Base-by-base conservation (phyloP, 192 early-diverging fungal species). In the Coemansia sp. region DNA sequence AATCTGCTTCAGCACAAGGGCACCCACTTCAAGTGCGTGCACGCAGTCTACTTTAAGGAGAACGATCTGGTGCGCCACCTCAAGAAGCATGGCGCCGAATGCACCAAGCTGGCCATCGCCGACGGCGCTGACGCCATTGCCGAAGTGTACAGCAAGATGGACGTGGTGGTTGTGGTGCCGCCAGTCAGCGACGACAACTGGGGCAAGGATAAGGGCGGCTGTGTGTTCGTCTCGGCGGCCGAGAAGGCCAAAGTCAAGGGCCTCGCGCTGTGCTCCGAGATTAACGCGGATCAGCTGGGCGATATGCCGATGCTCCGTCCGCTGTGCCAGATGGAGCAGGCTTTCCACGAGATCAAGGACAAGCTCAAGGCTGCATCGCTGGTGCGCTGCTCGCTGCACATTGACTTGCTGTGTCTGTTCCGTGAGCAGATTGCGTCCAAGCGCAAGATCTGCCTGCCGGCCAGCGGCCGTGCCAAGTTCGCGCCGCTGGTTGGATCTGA, bases 341-440 rank as follows among this genome's bases (percentile, higher is more conserved):
- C 59, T 16, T 73, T 60, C 30, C 52, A 53, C 14, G 54, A 56
- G 31, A 32, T 62, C 63, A 80, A 73, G 58, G 56, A 29, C 55
- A 46, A 63, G 58, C 22, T 72, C 53, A 35, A 67, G 56, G 64
- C 46, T 2, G 67, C 71, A 22, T 80, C 70, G 50, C 66, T 80
- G 7, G 47, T 80, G 59, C 69, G 71, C 67, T 73, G 66, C 60
- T 67, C 71, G 42, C 18, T 80, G 58, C 71, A 73, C 55, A 69
- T 73, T 1, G 67, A 73, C 47, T 24, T 73, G 25, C 56, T 80
- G 51, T 80, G 69, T 66, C 64, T 73, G 49, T 67, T 80, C 67
- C 77, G 77, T 31, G 50, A 43, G 24, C 67, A 72, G 67, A 69
- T 80, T 22, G 70, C 66, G 6, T 43, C 27, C 3, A 45, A 78